Conservation (phyloP, 1,284 basidiomycete species). For the Fomitopsis palustris region DNA sequence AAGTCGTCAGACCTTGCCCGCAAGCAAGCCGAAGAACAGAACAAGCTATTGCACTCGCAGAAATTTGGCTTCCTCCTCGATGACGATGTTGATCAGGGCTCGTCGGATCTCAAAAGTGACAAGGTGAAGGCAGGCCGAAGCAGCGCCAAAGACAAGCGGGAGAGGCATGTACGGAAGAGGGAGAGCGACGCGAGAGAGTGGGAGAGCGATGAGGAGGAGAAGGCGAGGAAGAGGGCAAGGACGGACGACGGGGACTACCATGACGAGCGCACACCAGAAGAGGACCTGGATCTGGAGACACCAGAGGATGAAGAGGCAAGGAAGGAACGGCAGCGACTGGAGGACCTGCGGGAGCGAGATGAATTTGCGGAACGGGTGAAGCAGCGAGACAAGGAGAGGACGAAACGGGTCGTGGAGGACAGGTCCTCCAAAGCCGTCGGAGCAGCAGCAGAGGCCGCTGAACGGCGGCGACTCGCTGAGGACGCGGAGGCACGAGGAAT, state of each 20-base stretch:
- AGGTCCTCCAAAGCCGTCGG: constrained; percentile 72
- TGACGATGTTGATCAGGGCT: constrained; percentile 49
- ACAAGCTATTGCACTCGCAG: constrained; percentile 66
- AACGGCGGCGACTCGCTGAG: constrained; percentile 81
- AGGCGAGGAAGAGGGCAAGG: constrained; percentile 62
- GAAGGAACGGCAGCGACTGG: constrained; percentile 71
- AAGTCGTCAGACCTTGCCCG: constrained; percentile 48
- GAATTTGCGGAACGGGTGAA: constrained; percentile 89
- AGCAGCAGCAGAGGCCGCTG: constrained; percentile 81
- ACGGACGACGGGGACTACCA: constrained; percentile 36
- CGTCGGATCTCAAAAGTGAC: constrained; percentile 45
- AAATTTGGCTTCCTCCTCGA: constrained; percentile 80
- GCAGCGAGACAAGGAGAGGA: constrained; percentile 80
- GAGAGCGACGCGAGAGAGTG: constrained; percentile 79
- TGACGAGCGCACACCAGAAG: constrained; percentile 34
- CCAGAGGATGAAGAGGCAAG: constrained; percentile 70
- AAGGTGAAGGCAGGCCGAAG: constrained; percentile 35
- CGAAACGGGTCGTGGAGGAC: constrained; percentile 92
- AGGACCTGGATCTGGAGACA: constrained; percentile 43
- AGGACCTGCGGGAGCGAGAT: constrained; percentile 86
- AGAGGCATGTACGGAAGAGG: constrained; percentile 72
- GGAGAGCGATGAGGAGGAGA: constrained; percentile 87
- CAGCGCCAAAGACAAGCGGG: constrained; percentile 46
- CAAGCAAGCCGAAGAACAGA: constrained; percentile 67
- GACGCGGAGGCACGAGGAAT: constrained; percentile 72